These are phyloP conservation scores for Teunomyces panamensis DNA, from an alignment of 805 yeast genomes.

Conservation along the genomic window DNA sequence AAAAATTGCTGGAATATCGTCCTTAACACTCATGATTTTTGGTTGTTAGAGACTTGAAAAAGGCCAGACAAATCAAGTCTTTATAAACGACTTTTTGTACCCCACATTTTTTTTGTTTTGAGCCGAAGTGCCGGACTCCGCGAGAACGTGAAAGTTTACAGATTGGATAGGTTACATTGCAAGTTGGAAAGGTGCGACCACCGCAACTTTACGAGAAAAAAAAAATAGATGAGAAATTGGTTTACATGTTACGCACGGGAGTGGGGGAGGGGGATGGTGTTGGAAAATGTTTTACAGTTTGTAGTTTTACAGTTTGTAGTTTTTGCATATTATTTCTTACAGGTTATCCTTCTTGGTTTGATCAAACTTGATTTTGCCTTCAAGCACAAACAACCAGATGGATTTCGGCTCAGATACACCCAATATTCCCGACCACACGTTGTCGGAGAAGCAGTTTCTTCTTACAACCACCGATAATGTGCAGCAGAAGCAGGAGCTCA, in stretches of 20 bases:
- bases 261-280: not conserved
- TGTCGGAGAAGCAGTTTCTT: conserved; percentile 78
- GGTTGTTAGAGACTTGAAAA: not conserved
- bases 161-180: too few species aligned
- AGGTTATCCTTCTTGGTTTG: too few species aligned
- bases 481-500: conserved; percentile 41
- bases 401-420: conserved; percentile 47
- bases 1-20: conserved; percentile 42
- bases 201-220: too few species aligned
- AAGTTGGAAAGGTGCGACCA: too few species aligned
- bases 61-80: not conserved
- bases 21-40: conserved; percentile 15
- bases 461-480: conserved; percentile 37
- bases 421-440: conserved; percentile 74
- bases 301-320: too few species aligned
- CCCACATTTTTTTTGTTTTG: not conserved
- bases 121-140: conserved; percentile 1
- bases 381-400: conserved; percentile 5
- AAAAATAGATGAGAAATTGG: too few species aligned
- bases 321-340: too few species aligned
- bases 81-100: not conserved
- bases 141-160: not conserved
- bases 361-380: not conserved
- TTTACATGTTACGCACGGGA: too few species aligned
- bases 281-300: not conserved